Conservation (phyloP, 768 basidiomycete genomes). For the Myochromella boudieri region DNA sequence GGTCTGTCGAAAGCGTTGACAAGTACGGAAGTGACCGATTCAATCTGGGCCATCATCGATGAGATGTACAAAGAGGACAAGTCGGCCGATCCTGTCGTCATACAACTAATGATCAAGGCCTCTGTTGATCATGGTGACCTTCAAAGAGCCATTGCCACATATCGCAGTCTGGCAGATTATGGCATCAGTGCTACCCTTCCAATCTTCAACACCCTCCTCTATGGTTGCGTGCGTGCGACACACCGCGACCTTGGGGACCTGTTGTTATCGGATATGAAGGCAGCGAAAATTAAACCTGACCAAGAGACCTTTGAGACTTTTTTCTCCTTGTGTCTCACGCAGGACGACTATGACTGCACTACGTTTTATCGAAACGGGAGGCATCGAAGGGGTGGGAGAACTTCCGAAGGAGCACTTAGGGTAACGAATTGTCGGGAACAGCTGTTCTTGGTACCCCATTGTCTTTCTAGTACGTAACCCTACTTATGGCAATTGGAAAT, state of each 20-base stretch:
- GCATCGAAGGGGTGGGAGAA: constrained; percentile 16
- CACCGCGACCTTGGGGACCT: constrained; percentile 71
- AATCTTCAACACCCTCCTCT: constrained; percentile 70
- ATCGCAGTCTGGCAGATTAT: constrained; percentile 60
- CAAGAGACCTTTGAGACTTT: constrained; percentile 63
- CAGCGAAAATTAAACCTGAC: constrained; percentile 53
- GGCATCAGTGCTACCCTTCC: constrained; percentile 54
- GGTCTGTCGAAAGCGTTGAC: constrained; percentile 49
- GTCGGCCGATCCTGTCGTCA: constrained; percentile 52
- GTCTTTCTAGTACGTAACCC: too few relatives aligned
- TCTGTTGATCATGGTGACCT: constrained; percentile 62
- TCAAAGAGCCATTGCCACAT: constrained; percentile 76
- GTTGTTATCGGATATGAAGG: constrained; percentile 66
- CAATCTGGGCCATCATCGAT: constrained; percentile 63
- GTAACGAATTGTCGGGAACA: not conserved
- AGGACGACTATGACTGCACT: constrained; percentile 77
- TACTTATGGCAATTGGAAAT: too few relatives aligned
- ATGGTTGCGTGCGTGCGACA: constrained; percentile 56
- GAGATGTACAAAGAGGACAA: constrained; percentile 54
- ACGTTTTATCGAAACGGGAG: constrained; percentile 34
- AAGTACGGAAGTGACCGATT: constrained; percentile 57
- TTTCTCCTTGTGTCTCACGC: constrained; percentile 69
- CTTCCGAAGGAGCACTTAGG: constrained; percentile 11
- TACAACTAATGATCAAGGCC: constrained; percentile 70
- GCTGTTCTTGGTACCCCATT: too few relatives aligned